These are phyloP conservation scores for Oligophagozyma castellii DNA, from an alignment of 1,139 yeast species.

Conservation along the genomic window DNA sequence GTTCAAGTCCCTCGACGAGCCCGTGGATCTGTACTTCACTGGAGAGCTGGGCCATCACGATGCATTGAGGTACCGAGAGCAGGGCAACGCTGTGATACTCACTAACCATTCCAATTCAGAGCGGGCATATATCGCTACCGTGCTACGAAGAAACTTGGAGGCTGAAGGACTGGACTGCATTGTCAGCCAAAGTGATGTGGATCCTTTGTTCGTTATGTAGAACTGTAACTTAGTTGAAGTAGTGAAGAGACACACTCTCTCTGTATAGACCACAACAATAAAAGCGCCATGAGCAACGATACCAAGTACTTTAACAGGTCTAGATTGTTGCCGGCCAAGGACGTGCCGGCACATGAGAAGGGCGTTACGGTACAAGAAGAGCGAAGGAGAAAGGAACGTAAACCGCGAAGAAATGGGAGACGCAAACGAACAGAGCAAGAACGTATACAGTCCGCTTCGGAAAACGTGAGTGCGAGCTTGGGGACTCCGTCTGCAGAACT, in stretches of 20 bases:
- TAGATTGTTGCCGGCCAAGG: slow-evolving; percentile 15
- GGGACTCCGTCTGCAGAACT: too few species aligned
- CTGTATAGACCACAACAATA: too few species aligned
- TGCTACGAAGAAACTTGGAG: slow-evolving; percentile 36
- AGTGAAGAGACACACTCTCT: too few species aligned
- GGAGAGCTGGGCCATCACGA: slow-evolving; percentile 96
- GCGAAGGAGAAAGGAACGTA: slow-evolving; percentile 7
- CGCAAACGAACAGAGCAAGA: slow-evolving; percentile 6
- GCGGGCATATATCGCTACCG: slow-evolving; percentile 52
- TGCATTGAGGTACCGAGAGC: slow-evolving; percentile 53
- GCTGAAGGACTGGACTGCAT: slow-evolving; percentile 29
- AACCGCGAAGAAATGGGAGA: slow-evolving; percentile 5
- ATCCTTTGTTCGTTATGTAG: slow-evolving; percentile 33
- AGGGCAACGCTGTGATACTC: slow-evolving; percentile 58
- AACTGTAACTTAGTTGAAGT: too few species aligned
- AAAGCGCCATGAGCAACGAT: slow-evolving; percentile 25
- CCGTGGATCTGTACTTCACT: slow-evolving; percentile 69
- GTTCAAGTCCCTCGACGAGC: slow-evolving; percentile 21
- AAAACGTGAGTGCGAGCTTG: too few species aligned
- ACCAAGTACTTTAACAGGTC: slow-evolving; percentile 24
- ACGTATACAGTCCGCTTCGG: too few species aligned
- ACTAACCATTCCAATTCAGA: slow-evolving; percentile 92
- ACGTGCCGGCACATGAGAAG: too few species aligned
- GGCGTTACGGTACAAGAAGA: slow-evolving; percentile 8
- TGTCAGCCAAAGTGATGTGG: slow-evolving; percentile 40